A percentile compares a stretch with the other conserved stretches of the same genome.
Evolutionary conservation across 768 basidiomycete species (phyloP).

Genomic region (Botryobasidium botryosum): DNA sequence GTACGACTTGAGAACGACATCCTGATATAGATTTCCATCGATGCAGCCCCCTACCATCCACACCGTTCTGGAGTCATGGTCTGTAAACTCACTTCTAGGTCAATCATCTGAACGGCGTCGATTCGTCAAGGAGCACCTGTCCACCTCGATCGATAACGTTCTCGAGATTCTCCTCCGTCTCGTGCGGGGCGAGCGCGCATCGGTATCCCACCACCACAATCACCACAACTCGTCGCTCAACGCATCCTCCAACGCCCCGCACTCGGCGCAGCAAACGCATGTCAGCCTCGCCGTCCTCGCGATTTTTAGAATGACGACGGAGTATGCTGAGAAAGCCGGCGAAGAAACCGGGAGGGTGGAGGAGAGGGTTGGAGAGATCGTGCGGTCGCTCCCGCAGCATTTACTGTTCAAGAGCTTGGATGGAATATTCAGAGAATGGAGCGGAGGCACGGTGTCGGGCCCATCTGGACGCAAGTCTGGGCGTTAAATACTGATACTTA

Average conservation of each 20-base stretch:
- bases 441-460: too few species aligned
- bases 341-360: slow-evolving; percentile 44
- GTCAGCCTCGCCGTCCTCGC: slow-evolving; percentile 86
- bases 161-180: slow-evolving; percentile 86
- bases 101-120: slow-evolving; percentile 58
- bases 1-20: not conserved
- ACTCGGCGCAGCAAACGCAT: slow-evolving; percentile 48
- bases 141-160: slow-evolving; percentile 61
- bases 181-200: slow-evolving; percentile 76
- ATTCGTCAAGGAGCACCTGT: slow-evolving; percentile 80
- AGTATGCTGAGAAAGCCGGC: slow-evolving; percentile 58
- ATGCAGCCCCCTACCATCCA: slow-evolving; percentile 75
- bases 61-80: slow-evolving; percentile 83
- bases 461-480: too few species aligned
- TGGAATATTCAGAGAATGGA: slow-evolving; percentile 73
- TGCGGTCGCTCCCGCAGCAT: slow-evolving; percentile 73
- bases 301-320: slow-evolving; percentile 68
- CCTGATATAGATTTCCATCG: slow-evolving; percentile 7
- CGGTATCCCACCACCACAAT: slow-evolving; percentile 39
- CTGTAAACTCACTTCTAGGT: slow-evolving; percentile 66
- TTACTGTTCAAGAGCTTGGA: slow-evolving; percentile 84
- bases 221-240: slow-evolving; percentile 38
- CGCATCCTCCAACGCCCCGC: slow-evolving; percentile 29
- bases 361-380: slow-evolving; percentile 70
- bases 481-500: too few species aligned